Evolutionary conservation across 306 rosid species (phyloP).

Genomic region (Cucurbita argyrosperma): DNA sequence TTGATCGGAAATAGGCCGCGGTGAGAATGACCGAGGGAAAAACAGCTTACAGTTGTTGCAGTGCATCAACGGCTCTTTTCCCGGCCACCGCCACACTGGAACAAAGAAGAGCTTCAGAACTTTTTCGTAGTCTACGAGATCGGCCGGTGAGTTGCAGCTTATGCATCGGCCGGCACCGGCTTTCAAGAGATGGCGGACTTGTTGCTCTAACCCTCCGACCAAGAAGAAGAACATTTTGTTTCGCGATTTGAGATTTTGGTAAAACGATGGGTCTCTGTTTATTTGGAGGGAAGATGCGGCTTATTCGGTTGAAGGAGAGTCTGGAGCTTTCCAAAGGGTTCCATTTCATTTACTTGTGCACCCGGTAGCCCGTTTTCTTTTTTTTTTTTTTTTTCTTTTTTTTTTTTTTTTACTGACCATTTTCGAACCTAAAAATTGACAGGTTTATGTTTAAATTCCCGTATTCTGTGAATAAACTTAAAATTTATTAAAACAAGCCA

Average conservation of each 20-base stretch:
- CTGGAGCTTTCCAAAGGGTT: neutral
- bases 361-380: neutral
- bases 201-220: constrained; percentile 62
- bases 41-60: constrained; percentile 51
- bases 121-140: constrained; percentile 66
- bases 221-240: constrained; percentile 65
- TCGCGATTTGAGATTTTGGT: too few relatives aligned
- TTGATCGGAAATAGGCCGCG: constrained; percentile 18
- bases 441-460: too few relatives aligned
- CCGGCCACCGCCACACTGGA: constrained; percentile 87
- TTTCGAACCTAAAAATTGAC: too few relatives aligned
- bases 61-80: constrained; percentile 40
- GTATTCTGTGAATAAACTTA: too few relatives aligned
- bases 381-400: too few relatives aligned
- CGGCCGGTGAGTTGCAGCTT: constrained; percentile 39
- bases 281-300: neutral
- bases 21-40: constrained; percentile 39
- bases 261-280: neutral
- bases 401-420: too few relatives aligned
- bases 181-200: constrained; percentile 54
- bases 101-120: constrained; percentile 72
- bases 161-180: constrained; percentile 53
- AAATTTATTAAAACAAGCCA: too few relatives aligned
- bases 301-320: neutral
- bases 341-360: neutral